Base-by-base conservation (phyloP, 164 flowering plant species). In the Vitis rupestris region DNA sequence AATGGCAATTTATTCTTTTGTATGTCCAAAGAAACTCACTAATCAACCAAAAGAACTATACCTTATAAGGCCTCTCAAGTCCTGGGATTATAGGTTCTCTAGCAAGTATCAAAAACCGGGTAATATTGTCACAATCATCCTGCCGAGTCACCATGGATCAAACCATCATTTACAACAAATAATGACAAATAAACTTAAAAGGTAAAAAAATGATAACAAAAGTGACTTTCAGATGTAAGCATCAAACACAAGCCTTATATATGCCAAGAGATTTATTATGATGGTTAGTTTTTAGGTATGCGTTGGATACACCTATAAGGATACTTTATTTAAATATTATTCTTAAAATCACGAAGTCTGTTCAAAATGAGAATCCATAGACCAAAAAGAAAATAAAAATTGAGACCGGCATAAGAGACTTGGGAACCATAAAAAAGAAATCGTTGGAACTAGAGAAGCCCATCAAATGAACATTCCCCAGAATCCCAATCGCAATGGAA, bases 1-100 rank as follows among this genome's bases (percentile, higher is more conserved):
- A 66, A 61, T 1, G 29, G 27, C 3, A 49, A 54, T 5, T 59
- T 51, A 48, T 27, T 54, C 29, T 17, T 49, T 70, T 50, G 64
- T 17, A 17, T 47, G 59, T 19, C 10, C 0, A 4, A 11, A 12
- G 9, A 5, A 37, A 37, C 44, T 37, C 44, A 37, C 44, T 23
- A 15, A 50, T 12, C 50, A 37, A 50, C 10, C 29, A 14, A 29
- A 56, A 47, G 52, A 61, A 59, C n/a, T 31, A 30, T 83, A 94
- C 98, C 94, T 88, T 94, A 67, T 79, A 87, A 3, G 85, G 84
- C 79, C 76, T 81, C 63, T 85, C 91, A 27, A 80, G 79, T 79
- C 89, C 86, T 49, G 99, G 89, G 71, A 95, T 83, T 60, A 91
- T 80, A 67, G 99, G 98, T 69, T 95, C 99, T 66, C 99, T 85